Percentiles rank a stretch among this genome's conserved stretches.
These are phyloP conservation scores for Amphibolis antarctica DNA, from an alignment of 106 monocot species.

Conservation along the genomic window DNA sequence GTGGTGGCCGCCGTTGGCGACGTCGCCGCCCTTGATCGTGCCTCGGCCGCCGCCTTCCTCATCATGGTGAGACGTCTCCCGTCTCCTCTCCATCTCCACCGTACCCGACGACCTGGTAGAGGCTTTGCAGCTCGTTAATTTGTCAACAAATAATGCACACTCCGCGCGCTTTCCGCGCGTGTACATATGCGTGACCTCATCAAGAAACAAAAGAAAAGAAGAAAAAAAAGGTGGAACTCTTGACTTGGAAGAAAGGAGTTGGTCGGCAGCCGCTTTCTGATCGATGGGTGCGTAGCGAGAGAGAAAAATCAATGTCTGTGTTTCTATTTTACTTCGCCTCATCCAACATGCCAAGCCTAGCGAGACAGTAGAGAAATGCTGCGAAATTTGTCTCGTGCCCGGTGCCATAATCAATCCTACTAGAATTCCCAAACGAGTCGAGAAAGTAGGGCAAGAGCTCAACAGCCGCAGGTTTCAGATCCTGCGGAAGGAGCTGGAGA, in stretches of 20 bases:
- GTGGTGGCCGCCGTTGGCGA: no score
- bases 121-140: not conserved
- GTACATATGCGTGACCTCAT: no score
- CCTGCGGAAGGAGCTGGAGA: conserved; percentile 17
- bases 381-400: conserved; percentile 92
- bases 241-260: no score
- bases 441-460: conserved; percentile 77
- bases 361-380: conserved; percentile 84
- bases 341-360: conserved; percentile 49
- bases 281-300: no score
- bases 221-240: no score
- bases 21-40: not conserved
- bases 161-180: no score
- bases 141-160: not conserved
- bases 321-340: conserved; percentile 85
- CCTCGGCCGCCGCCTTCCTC: not conserved
- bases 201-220: no score
- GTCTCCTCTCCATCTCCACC: not conserved
- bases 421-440: conserved; percentile 83
- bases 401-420: conserved; percentile 88
- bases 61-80: not conserved
- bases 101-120: not conserved
- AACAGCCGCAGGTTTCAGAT: conserved; percentile 27
- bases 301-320: no score
- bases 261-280: no score